Percentiles rank a stretch among this genome's conserved stretches.
These are phyloP conservation scores for Leccinum arenicola DNA, from an alignment of 768 basidiomycete species.

Conservation along the genomic window DNA sequence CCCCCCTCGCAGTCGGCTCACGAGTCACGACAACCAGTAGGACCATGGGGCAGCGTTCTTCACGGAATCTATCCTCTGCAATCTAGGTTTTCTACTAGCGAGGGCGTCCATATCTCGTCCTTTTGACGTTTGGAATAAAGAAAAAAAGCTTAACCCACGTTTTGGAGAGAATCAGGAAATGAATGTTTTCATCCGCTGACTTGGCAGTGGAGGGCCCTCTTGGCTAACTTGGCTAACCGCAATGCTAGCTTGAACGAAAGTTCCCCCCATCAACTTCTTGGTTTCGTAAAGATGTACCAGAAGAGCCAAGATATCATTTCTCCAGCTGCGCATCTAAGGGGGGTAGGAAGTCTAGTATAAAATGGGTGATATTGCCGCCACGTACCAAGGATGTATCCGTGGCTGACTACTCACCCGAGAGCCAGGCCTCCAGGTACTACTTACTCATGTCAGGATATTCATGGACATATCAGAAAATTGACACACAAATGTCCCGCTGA, in stretches of 20 bases:
- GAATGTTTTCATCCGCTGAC: background rate
- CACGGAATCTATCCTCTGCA: background rate
- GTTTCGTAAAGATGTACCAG: slow-evolving; percentile 10
- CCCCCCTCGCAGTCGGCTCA: background rate
- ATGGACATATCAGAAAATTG: slow-evolving; percentile 10
- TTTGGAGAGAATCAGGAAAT: slow-evolving; percentile 1
- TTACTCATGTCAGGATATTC: slow-evolving; percentile 13
- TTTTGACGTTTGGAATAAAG: background rate
- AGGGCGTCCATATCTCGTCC: background rate
- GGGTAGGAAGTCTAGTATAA: background rate
- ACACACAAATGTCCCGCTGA: slow-evolving; percentile 8
- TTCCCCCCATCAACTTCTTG: slow-evolving; percentile 11
- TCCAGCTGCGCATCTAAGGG: slow-evolving; percentile 7
- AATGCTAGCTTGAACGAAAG: background rate
- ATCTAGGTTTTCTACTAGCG: background rate
- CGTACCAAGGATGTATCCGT: slow-evolving; percentile 5
- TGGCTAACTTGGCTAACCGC: background rate
- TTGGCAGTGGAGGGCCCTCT: background rate
- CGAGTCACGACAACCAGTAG: background rate
- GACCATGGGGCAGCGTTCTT: background rate
- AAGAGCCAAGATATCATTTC: slow-evolving; percentile 9
- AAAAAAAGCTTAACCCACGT: slow-evolving; percentile 28
- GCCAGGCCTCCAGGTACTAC: background rate
- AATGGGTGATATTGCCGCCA: slow-evolving; percentile 22
- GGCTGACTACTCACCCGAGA: slow-evolving; percentile 5